Percentiles rank a stretch among this genome's conserved stretches.
Evolutionary conservation across 805 yeast genomes (phyloP).

Genomic region (Kuraishia piskuri): DNA sequence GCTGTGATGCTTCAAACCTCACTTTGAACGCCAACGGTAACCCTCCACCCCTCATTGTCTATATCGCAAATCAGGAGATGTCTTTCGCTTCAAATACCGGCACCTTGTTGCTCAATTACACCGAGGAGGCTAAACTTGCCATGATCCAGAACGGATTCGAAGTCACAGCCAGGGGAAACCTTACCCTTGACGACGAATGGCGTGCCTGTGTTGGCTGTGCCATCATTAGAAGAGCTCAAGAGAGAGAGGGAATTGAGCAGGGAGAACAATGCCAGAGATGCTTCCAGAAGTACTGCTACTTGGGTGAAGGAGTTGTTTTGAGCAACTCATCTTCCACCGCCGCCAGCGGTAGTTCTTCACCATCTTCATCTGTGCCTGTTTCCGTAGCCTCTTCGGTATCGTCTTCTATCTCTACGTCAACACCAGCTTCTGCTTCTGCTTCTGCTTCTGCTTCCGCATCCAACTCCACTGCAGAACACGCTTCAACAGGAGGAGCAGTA

Average conservation of each 20-base stretch:
- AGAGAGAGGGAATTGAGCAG: constrained; percentile 46
- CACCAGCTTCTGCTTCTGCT: neutral
- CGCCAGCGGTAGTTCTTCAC: neutral
- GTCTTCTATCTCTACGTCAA: too few relatives aligned
- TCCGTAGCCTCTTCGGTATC: neutral
- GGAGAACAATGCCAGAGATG: constrained; percentile 59
- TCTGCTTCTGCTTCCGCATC: neutral
- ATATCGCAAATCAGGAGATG: constrained; percentile 61
- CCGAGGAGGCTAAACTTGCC: constrained; percentile 40
- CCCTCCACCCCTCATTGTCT: constrained; percentile 55
- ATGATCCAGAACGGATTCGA: constrained; percentile 70
- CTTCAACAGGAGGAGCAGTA: neutral
- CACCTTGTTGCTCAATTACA: constrained; percentile 47
- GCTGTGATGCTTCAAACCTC: constrained; percentile 44
- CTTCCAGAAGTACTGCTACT: constrained; percentile 58
- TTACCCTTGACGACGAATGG: constrained; percentile 58
- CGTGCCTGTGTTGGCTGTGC: constrained; percentile 76
- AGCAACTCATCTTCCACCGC: neutral
- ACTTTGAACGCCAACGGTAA: constrained; percentile 29
- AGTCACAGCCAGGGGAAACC: constrained; percentile 47
- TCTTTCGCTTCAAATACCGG: constrained; percentile 55
- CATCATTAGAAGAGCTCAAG: constrained; percentile 65
- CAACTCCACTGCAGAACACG: neutral
- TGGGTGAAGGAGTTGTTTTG: constrained; percentile 7
- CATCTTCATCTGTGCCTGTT: neutral